These are phyloP conservation scores for Leccinum disarticulatum DNA, from an alignment of 768 basidiomycete species.

Conservation along the genomic window DNA sequence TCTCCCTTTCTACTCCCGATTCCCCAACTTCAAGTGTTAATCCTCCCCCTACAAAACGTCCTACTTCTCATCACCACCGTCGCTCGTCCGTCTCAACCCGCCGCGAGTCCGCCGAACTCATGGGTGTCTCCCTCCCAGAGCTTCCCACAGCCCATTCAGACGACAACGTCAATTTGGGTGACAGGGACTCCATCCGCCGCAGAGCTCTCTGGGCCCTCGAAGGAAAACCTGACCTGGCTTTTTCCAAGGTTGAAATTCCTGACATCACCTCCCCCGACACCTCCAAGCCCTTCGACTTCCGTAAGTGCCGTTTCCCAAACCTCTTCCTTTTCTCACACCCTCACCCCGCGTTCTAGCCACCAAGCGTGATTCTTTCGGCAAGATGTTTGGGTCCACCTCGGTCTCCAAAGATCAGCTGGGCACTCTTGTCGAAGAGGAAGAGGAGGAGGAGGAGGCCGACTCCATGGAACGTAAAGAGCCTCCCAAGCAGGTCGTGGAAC, in stretches of 20 bases:
- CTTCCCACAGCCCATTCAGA: constrained; percentile 61
- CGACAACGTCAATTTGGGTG: constrained; percentile 65
- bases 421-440: constrained; percentile 83
- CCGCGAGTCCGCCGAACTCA: constrained; percentile 86
- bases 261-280: constrained; percentile 63
- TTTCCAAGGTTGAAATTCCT: constrained; percentile 80
- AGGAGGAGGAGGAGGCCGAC: constrained; percentile 77
- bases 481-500: constrained; percentile 28
- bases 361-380: constrained; percentile 81
- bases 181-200: constrained; percentile 77
- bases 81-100: constrained; percentile 88
- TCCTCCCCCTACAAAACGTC: constrained; percentile 45
- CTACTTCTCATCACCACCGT: constrained; percentile 78
- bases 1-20: constrained; percentile 39
- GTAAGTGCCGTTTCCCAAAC: constrained; percentile 43
- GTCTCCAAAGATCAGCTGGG: constrained; percentile 74
- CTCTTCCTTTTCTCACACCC: constrained; percentile 1
- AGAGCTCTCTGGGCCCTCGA: constrained; percentile 86
- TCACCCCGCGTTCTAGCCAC: constrained; percentile 41
- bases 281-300: constrained; percentile 62
- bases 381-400: constrained; percentile 57
- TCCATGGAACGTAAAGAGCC: constrained; percentile 12
- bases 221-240: constrained; percentile 71
- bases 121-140: constrained; percentile 76
- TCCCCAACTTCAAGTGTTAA: constrained; percentile 28